Evolutionary conservation across 2,329 filamentous ascomycete genomes (phyloP).

Genomic region (Daldinia sp.): DNA sequence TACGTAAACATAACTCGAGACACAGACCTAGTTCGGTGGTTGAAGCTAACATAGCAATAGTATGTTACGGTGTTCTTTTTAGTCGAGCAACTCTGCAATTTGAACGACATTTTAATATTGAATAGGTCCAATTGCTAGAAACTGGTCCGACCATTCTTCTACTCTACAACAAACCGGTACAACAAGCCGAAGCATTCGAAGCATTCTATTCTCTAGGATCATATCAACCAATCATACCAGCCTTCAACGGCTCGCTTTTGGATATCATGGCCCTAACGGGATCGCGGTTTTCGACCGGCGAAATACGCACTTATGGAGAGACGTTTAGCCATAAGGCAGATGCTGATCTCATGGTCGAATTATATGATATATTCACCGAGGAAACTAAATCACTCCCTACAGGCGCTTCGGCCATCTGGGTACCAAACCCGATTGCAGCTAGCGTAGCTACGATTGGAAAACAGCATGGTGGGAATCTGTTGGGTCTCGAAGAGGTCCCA

Average conservation of each 20-base stretch:
- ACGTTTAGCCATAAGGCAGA: slow-evolving; percentile 34
- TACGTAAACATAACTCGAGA: slow-evolving; percentile 4
- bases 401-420: slow-evolving; percentile 33
- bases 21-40: neutral
- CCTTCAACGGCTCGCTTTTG: slow-evolving; percentile 30
- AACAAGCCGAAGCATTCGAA: slow-evolving; percentile 26
- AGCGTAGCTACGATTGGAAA: slow-evolving; percentile 33
- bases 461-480: slow-evolving; percentile 35
- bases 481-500: slow-evolving; percentile 28
- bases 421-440: slow-evolving; percentile 34
- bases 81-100: no score
- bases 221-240: slow-evolving; percentile 18
- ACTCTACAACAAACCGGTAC: slow-evolving; percentile 27
- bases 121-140: slow-evolving; percentile 31
- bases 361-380: slow-evolving; percentile 32
- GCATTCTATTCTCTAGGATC: slow-evolving; percentile 33
- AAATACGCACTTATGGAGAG: slow-evolving; percentile 34
- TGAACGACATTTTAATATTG: slow-evolving; percentile 4
- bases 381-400: slow-evolving; percentile 31
- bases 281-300: slow-evolving; percentile 27
- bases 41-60: slow-evolving; percentile 21
- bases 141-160: slow-evolving; percentile 35
- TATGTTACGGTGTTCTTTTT: slow-evolving; percentile 7
- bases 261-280: slow-evolving; percentile 30
- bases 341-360: slow-evolving; percentile 30